Conservation (phyloP, 2,329 filamentous ascomycete genomes). For the Waltergamsia citrina region DNA sequence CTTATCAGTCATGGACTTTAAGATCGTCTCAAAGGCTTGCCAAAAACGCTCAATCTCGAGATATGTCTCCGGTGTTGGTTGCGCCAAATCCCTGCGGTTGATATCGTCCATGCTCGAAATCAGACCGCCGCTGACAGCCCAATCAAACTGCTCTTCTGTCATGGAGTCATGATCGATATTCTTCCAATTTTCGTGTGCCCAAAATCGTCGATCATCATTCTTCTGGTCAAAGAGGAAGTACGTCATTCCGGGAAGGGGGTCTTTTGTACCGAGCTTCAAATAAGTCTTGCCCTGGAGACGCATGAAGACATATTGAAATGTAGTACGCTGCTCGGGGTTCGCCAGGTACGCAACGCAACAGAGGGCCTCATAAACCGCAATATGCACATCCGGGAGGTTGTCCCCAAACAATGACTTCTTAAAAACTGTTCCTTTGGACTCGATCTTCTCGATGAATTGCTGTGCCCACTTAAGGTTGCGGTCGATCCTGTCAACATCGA, state of each 20-base stretch:
- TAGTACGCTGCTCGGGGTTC: conserved; percentile 34
- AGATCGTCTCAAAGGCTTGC: conserved; percentile 64
- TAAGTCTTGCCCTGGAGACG: conserved; percentile 62
- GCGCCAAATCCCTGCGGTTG: conserved; percentile 32
- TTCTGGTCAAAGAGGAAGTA: conserved; percentile 62
- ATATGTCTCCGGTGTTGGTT: conserved; percentile 17
- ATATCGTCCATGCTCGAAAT: conserved; percentile 55
- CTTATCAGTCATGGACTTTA: conserved; percentile 63
- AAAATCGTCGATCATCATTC: conserved; percentile 45
- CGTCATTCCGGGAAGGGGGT: conserved; percentile 73
- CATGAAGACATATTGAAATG: conserved; percentile 78
- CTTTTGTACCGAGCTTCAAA: conserved; percentile 64
- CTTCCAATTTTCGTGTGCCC: conserved; percentile 29
- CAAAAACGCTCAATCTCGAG: conserved; percentile 62
- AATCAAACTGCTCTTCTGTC: conserved; percentile 70
- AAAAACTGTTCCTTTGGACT: conserved; percentile 34
- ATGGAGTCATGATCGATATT: conserved; percentile 49
- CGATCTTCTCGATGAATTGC: conserved; percentile 41
- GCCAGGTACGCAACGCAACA: conserved; percentile 74
- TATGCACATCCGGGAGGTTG: conserved; percentile 50
- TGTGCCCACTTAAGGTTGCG: conserved; percentile 48
- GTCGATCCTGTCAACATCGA: conserved; percentile 54
- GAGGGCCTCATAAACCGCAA: conserved; percentile 80
- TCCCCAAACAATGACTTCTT: conserved; percentile 35
- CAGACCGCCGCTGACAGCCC: conserved; percentile 71